Evolutionary conservation across 2,329 filamentous ascomycete genomes (phyloP), one percentile per base, ranked within the genome.

Genomic region (Colletotrichum trifolii): DNA sequence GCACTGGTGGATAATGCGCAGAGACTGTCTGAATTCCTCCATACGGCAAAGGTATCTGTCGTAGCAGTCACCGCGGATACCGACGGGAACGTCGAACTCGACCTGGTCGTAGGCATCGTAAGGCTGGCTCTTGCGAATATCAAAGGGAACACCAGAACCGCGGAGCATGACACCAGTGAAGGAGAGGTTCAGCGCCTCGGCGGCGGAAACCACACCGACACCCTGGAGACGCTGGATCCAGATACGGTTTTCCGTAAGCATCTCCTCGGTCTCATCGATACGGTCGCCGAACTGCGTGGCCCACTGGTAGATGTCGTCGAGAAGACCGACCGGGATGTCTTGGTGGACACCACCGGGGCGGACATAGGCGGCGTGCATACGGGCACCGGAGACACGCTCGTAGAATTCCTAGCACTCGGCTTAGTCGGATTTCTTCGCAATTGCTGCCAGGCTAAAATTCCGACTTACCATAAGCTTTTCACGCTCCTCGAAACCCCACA

Each of bases 231-330:
- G 89, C 74, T 94, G 91, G 73, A 96, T 94, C 96, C 96, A 99
- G 84, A 99, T 98, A 77, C 96, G 93, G 87, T 99, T 99, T 80
- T 99, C 96, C 46, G 96, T 99, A 72, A 99, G 87, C 83, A 99
- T 91, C 80, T 99, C 96, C 79, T 99, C 96, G 60, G 96, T 98
- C 81, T 99, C 96, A 77, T 99, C 96, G 74, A 99, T 96, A 72
- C 96, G 94, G 83, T 99, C 96, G 74, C 94, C 92, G 74, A 99
- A 99, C 80, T 99, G 96, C 64, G 96, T 99, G 13, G 96, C 96
- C 96, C 96, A 99, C 82, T 98, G 95, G 84, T 99, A 98, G 75
- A 99, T 99, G 77, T 99, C 96, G 77, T 99, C 96, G 54, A 99
- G 89, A 49, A 99, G 89, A 70, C 96, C 96, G 66, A 97, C 76